Conservation (phyloP, 805 yeast genomes). For the Pichia californica region DNA sequence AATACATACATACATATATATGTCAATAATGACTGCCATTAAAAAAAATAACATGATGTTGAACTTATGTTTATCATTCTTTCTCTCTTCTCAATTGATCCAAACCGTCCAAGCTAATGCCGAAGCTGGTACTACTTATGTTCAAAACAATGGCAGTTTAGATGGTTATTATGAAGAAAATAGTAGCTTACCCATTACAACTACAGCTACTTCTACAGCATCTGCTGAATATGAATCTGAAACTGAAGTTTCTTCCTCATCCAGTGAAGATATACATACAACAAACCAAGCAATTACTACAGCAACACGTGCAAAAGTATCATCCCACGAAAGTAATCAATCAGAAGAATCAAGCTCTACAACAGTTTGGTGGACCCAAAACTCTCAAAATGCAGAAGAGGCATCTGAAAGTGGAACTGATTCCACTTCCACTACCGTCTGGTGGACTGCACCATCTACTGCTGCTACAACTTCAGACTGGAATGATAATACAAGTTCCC, state of each 20-base stretch:
- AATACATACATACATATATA: too few relatives aligned
- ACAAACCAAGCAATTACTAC: neutral
- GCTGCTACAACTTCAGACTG: neutral
- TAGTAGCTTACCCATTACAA: neutral
- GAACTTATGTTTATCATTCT: neutral
- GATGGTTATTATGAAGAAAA: slow-evolving; percentile 6
- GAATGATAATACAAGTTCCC: too few relatives aligned
- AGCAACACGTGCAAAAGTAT: neutral
- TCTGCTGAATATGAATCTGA: neutral
- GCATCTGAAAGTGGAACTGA: neutral
- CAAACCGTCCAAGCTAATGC: neutral
- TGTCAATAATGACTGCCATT: neutral
- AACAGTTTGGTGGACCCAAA: slow-evolving; percentile 20
- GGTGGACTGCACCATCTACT: neutral
- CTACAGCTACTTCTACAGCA: neutral
- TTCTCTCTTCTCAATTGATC: neutral
- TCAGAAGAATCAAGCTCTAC: slow-evolving; percentile 7
- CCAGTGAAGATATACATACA: neutral
- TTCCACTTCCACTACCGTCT: slow-evolving; percentile 5
- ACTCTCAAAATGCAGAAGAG: too few relatives aligned
- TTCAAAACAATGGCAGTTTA: slow-evolving; percentile 7
- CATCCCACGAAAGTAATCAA: too few relatives aligned
- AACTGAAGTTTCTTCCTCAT: neutral
- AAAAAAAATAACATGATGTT: neutral
- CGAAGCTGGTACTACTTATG: neutral